Evolutionary conservation across 2,329 filamentous ascomycete genomes (phyloP), one percentile per base, ranked within the genome.

Genomic region (Macrophomina pseudophaseolina): DNA sequence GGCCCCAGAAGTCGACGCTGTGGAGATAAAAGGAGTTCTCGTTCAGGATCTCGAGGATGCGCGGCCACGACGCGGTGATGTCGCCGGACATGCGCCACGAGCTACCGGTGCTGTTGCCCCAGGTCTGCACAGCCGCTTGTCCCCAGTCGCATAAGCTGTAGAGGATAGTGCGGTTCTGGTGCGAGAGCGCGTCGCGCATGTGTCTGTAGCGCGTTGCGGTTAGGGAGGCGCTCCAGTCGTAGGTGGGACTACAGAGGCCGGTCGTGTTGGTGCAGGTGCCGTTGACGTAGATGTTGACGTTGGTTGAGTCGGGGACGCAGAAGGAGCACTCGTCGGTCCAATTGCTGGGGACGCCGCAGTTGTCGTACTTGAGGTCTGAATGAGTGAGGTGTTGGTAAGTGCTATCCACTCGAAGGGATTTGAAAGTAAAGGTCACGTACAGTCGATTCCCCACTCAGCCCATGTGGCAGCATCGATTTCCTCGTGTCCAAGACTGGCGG

Each of bases 121-220:
- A 87, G 3, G 72, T 71, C 63, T 81, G 79, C 4, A 87, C 84
- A 16, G 82, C 76, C 0, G 81, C 84, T 16, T 80, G 72, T 4
- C 86, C 86, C 85, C 85, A 87, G 35, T 83, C 79, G 71, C 85
- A 87, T 14, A 87, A 75, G 11, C 79, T 83, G 73, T 83, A 87
- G 4, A 84, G 72, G 12, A 87, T 86, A 0, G 80, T 77, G 14
- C 80, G 76, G 56, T 81, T 75, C 63, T 82, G 80, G 4, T 66
- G 77, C 1, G 79, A 71, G 3, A 87, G 75, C 0, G 83, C 83
- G 71, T 86, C 80, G n/a, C 82, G 78, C 86, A 88, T 88, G 23
- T 71, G 68, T 4, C 70, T 71, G 73, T 82, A 88, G 8, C 86
- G 80, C 33, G 79, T 70, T 3, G 81, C 79, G 0, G 83, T 84